These are phyloP conservation scores for Penicillium antarcticum DNA, from an alignment of 495 filamentous ascomycete genomes.

Conservation along the genomic window DNA sequence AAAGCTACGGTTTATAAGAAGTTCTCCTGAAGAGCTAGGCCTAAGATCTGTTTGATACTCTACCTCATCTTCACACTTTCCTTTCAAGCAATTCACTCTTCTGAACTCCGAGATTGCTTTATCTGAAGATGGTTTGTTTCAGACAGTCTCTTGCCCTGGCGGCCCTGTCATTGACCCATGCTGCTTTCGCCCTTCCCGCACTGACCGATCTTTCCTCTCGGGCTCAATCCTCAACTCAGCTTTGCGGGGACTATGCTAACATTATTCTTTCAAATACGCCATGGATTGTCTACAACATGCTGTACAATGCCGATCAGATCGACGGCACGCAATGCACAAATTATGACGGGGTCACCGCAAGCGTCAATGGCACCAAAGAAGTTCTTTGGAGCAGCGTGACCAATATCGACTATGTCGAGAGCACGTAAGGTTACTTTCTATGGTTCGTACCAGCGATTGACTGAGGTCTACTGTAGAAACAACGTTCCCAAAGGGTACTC, in stretches of 20 bases:
- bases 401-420: constrained; percentile 24
- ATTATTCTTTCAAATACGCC: constrained; percentile 27
- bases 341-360: constrained; percentile 22
- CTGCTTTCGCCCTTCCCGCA: too few relatives aligned
- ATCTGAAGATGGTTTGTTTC: too few relatives aligned
- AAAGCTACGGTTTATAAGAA: too few relatives aligned
- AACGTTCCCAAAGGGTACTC: constrained; percentile 38
- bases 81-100: too few relatives aligned
- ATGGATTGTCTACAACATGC: constrained; percentile 40
- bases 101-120: too few relatives aligned
- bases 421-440: constrained; percentile 13
- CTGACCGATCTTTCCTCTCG: too few relatives aligned
- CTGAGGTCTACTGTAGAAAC: constrained; percentile 9
- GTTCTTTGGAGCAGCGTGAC: constrained; percentile 26
- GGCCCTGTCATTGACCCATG: too few relatives aligned
- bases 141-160: too few relatives aligned
- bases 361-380: constrained; percentile 18
- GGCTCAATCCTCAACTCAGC: background rate
- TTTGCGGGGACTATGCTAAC: constrained; percentile 30
- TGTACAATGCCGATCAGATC: constrained; percentile 28
- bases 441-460: background rate
- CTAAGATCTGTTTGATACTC: too few relatives aligned
- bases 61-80: too few relatives aligned
- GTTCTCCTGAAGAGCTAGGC: too few relatives aligned
- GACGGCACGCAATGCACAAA: constrained; percentile 30